phyloP scores from a whole-genome alignment of 2,329 filamentous ascomycete genomes.

The Colletotrichum eleusines region DNA sequence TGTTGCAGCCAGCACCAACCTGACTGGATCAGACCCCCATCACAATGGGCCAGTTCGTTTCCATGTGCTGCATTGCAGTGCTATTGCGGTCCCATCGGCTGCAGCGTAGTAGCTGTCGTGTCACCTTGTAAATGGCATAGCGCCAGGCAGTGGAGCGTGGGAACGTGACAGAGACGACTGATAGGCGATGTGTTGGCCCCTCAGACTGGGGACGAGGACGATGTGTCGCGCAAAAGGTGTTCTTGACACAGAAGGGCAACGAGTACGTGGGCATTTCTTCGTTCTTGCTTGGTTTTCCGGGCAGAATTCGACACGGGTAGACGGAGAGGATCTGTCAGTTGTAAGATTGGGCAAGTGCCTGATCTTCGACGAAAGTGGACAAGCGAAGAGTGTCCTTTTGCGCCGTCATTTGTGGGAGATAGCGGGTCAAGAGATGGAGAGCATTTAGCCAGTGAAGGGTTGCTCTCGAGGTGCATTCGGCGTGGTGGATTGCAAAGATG shows the following conservation, averaged over 20 bases:
- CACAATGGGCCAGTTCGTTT: conserved; percentile 27
- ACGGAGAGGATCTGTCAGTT: conserved; percentile 17
- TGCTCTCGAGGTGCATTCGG: neutral
- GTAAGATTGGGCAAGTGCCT: conserved; percentile 20
- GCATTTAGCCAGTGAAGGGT: conserved; percentile 5
- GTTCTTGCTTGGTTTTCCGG: conserved; percentile 2
- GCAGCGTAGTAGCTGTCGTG: conserved; percentile 26
- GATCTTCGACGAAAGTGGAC: conserved; percentile 16
- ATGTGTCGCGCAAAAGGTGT: conserved; percentile 24
- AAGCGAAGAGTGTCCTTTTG: conserved; percentile 8
- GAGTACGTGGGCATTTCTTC: conserved; percentile 34
- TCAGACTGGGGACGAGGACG: conserved; percentile 1
- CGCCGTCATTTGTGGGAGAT: conserved; percentile 1
- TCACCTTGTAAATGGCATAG: conserved; percentile 27
- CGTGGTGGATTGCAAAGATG: neutral
- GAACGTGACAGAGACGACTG: conserved; percentile 3
- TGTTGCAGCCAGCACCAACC: conserved; percentile 25
- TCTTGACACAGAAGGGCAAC: conserved; percentile 11
- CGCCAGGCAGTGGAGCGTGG: conserved; percentile 25
- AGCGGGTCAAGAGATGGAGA: neutral
- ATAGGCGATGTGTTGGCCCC: conserved; percentile 32
- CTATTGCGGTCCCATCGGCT: conserved; percentile 27
- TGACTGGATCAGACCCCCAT: neutral
- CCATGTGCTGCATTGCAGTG: conserved; percentile 15
- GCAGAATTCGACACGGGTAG: conserved; percentile 9